Evolutionary conservation across 2,329 filamentous ascomycete species (phyloP), one percentile per base, ranked within the genome.

Genomic region (Ceratocystis cubensis): DNA sequence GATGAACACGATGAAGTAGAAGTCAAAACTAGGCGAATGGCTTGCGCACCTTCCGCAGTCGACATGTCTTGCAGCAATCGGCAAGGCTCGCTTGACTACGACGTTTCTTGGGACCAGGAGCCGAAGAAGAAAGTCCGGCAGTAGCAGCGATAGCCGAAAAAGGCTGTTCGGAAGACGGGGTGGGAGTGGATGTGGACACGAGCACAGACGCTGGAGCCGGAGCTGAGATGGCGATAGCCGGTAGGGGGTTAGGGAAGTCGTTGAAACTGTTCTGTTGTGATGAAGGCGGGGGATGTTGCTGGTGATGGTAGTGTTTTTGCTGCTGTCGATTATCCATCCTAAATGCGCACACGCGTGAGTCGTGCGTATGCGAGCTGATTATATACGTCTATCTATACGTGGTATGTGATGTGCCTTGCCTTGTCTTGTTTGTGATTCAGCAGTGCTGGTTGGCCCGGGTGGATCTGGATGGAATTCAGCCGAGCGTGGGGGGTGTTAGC

Each of bases 21-120:
- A 46, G n/a, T 30, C 13, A 30, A n/a, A 25, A 20, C 5, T 15
- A 41, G 37, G 37, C 3, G 25, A n/a, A 28, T 15, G 6, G 41
- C 63, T n/a, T 17, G 53, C 63, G 70, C 68, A 76, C 75, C 74
- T 77, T 77, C 69, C 75, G 73, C 53, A 77, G 68, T 20, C 75
- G 71, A 69, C 75, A 77, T 25, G 75, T 77, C 66, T 74, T 75
- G 70, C 75, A 77, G 67, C 75, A 75, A 48, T 75, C 73, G 56
- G 70, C 67, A 45, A 71, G 44, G 45, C 69, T 65, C 25, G 72
- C 67, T 20, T 72, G 71, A 1, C 71, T 72, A 17, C 74, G 73
- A 62, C 74, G 73, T 28, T 74, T 73, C 66, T 75, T 76, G n/a
- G 69, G 67, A 6, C 53, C 53, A 33, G 71, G 69, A 33, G 72